Conservation (phyloP, 495 filamentous ascomycete species). For the Mytilinidion resinicola region DNA sequence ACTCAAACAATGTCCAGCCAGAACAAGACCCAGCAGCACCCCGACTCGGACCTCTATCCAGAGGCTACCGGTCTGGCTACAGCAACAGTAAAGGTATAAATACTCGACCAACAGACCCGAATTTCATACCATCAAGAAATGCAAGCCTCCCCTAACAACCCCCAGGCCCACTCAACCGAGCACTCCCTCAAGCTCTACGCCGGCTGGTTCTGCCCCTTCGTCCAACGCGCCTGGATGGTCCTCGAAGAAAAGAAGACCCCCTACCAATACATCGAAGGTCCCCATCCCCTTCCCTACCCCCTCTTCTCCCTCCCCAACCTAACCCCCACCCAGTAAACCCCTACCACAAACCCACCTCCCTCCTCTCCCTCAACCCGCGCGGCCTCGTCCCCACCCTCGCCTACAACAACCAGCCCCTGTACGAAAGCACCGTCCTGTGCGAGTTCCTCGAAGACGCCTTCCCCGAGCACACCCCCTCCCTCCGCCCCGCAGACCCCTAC, state of each 20-base stretch:
- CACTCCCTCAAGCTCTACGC: constrained; percentile 50
- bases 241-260: constrained; percentile 65
- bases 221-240: constrained; percentile 61
- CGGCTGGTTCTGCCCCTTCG: constrained; percentile 51
- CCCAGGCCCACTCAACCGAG: constrained; percentile 41
- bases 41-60: constrained; percentile 46
- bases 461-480: constrained; percentile 37
- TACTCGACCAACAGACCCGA: not conserved
- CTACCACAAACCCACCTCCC: constrained; percentile 57
- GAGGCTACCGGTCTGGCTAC: constrained; percentile 49
- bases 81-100: constrained; percentile 37
- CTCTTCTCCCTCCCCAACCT: not conserved
- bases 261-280: constrained; percentile 60
- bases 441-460: constrained; percentile 68
- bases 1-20: not conserved
- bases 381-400: constrained; percentile 62
- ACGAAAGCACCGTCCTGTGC: constrained; percentile 60
- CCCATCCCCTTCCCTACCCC: not conserved
- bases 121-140: not conserved
- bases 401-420: constrained; percentile 50
- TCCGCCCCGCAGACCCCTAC: constrained; percentile 54
- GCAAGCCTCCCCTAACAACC: constrained; percentile 1
- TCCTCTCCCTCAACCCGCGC: constrained; percentile 61
- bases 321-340: constrained; percentile 37
- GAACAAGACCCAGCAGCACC: constrained; percentile 18